Conservation (phyloP, 1,284 basidiomycete genomes). For the Sporisorium graminicola region DNA sequence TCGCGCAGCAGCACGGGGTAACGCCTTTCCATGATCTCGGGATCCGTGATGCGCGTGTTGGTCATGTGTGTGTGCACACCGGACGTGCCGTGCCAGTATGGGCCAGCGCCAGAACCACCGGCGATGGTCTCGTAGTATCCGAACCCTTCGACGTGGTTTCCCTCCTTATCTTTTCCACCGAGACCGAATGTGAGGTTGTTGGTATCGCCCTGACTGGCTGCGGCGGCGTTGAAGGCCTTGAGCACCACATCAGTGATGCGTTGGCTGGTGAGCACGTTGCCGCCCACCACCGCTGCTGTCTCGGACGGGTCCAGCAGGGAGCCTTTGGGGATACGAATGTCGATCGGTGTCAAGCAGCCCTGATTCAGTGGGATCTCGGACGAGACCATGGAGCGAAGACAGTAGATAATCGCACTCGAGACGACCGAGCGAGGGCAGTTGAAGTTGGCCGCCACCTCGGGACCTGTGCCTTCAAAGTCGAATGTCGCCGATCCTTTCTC, state of each 20-base stretch:
- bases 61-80: conserved; percentile 80
- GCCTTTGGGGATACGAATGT: conserved; percentile 84
- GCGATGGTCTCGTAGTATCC: conserved; percentile 98
- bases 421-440: conserved; percentile 82
- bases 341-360: conserved; percentile 79
- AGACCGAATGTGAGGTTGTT: conserved; percentile 92
- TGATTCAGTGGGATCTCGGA: conserved; percentile 93
- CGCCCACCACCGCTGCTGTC: conserved; percentile 87
- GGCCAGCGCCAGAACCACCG: conserved; percentile 90
- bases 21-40: conserved; percentile 90
- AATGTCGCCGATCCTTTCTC: conserved; percentile 83
- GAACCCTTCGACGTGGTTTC: conserved; percentile 82
- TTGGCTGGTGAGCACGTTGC: conserved; percentile 92
- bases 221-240: conserved; percentile 90
- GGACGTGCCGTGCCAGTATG: conserved; percentile 82
- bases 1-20: conserved; percentile 87
- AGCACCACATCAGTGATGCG: conserved; percentile 94
- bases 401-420: conserved; percentile 92
- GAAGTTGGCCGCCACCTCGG: conserved; percentile 88
- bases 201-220: conserved; percentile 89
- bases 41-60: conserved; percentile 82
- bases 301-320: conserved; percentile 83
- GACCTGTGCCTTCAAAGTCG: conserved; percentile 86
- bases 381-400: conserved; percentile 91
- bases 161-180: conserved; percentile 86